These are phyloP conservation scores for Huntiella moniliformis DNA, from an alignment of 2,329 filamentous ascomycete species.

Conservation along the genomic window DNA sequence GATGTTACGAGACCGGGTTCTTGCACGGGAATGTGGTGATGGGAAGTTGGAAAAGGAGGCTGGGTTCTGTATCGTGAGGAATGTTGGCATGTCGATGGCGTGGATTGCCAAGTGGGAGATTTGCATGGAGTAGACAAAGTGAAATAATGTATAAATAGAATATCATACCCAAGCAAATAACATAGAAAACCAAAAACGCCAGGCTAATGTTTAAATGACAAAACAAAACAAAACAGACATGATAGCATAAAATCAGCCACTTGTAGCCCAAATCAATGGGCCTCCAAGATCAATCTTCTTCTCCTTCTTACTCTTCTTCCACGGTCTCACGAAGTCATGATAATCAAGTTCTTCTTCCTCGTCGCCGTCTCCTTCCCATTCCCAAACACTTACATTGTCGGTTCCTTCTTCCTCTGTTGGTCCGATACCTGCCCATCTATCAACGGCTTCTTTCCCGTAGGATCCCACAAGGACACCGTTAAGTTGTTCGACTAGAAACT, in stretches of 20 bases:
- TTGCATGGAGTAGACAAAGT: constrained; percentile 17
- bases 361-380: constrained; percentile 10
- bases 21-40: background rate
- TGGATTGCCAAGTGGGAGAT: constrained; percentile 65
- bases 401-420: background rate
- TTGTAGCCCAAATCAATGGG: background rate
- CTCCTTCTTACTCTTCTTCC: constrained; percentile 10
- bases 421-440: background rate
- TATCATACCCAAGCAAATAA: background rate
- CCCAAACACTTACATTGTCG: constrained; percentile 8
- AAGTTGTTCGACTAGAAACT: constrained; percentile 4
- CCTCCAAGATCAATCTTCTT: constrained; percentile 1
- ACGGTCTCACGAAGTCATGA: constrained; percentile 12
- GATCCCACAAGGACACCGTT: constrained; percentile 1
- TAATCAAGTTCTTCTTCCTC: constrained; percentile 11
- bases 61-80: constrained; percentile 56
- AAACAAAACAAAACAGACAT: background rate
- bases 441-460: constrained; percentile 10
- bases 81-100: constrained; percentile 60
- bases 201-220: background rate
- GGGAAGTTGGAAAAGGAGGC: constrained; percentile 15
- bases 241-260: constrained; percentile 2
- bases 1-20: background rate
- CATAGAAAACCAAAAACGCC: background rate
- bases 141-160: background rate